These are phyloP conservation scores for Prunus yedoensis DNA, from an alignment of 331 rosid genomes.

Conservation along the genomic window DNA sequence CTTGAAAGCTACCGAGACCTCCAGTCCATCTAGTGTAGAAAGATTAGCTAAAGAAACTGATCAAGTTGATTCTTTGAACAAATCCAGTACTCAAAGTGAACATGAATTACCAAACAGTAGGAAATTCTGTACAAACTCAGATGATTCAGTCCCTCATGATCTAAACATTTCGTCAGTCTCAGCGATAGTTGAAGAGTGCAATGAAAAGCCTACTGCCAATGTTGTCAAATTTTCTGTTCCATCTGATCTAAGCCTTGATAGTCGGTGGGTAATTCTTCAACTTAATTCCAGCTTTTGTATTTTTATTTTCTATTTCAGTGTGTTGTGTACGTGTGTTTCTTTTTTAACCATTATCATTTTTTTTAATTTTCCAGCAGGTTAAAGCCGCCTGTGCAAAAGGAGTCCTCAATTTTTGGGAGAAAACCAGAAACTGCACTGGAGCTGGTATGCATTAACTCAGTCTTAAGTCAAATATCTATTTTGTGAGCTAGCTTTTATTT, in stretches of 20 bases:
- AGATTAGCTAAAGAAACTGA: constrained; percentile 30
- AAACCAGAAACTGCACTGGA: constrained; percentile 34
- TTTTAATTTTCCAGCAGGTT: constrained; percentile 30
- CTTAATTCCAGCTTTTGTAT: constrained; percentile 8
- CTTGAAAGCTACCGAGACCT: constrained; percentile 24
- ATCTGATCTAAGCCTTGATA: constrained; percentile 38
- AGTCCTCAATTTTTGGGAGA: constrained; percentile 28
- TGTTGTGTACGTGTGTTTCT: background rate
- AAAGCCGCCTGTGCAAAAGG: constrained; percentile 32
- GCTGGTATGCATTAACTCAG: constrained; percentile 32
- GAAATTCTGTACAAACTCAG: constrained; percentile 20
- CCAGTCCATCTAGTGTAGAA: constrained; percentile 29
- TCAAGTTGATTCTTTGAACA: constrained; percentile 28
- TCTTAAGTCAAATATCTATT: background rate
- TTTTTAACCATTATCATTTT: background rate
- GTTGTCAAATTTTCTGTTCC: constrained; percentile 15
- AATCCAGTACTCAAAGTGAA: constrained; percentile 28
- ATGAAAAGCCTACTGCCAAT: constrained; percentile 23
- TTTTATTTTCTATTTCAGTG: background rate
- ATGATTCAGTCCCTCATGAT: constrained; percentile 27
- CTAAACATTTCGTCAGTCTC: constrained; percentile 21
- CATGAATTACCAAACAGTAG: constrained; percentile 19
- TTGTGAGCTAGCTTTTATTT: constrained; percentile 15
- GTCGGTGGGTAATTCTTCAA: constrained; percentile 44
- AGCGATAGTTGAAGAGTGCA: constrained; percentile 31